Evolutionary conservation across 2,329 filamentous ascomycete genomes (phyloP), one percentile per base, ranked within the genome.

Genomic region (Tympanopsis confertula): DNA sequence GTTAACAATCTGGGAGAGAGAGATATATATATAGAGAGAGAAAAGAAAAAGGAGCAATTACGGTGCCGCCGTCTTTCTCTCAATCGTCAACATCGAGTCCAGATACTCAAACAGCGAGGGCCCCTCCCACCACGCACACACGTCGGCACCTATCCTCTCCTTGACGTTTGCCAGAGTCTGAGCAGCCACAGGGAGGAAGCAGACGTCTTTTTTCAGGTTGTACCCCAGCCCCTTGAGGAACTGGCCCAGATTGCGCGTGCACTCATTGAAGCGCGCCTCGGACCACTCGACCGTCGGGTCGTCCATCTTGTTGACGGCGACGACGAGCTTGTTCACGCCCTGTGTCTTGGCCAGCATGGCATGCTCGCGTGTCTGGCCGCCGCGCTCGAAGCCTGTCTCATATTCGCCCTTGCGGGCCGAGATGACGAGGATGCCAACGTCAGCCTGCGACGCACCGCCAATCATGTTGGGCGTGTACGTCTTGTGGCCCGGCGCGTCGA

Each of bases 301-400:
- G 56, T 98, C 91, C 91, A 98, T 98, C 72, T 98, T 98, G 76
- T 98, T 98, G 57, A 95, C 88, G 38, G 74, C 91, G 19, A 98
- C 81, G 35, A 96, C 71, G 40, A 98, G 73, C 66, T 95, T 95
- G 72, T 94, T 94, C 42, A 98, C 91, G 62, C 91, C 91, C 58
- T 95, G 89, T 1, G 93, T 98, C 66, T 96, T 94, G 48, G 93
- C 93, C 56, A 98, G 72, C 69, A 98, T 87, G 40, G 93, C 91
- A 62, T 96, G 89, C 72, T 98, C 91, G 56, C 91, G 77, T 38
- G 91, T 98, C 62, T 98, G 91, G 26, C 91, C 89, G 44, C 91
- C 91, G 68, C 86, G 56, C 69, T 98, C 91, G 58, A 98, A 98
- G 36, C 91, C 91, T 20, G 91, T 96, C 65, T 98, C 91, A 60